phyloP scores from a whole-genome alignment of 2,329 filamentous ascomycete species.

The Alternaria consortialis region DNA sequence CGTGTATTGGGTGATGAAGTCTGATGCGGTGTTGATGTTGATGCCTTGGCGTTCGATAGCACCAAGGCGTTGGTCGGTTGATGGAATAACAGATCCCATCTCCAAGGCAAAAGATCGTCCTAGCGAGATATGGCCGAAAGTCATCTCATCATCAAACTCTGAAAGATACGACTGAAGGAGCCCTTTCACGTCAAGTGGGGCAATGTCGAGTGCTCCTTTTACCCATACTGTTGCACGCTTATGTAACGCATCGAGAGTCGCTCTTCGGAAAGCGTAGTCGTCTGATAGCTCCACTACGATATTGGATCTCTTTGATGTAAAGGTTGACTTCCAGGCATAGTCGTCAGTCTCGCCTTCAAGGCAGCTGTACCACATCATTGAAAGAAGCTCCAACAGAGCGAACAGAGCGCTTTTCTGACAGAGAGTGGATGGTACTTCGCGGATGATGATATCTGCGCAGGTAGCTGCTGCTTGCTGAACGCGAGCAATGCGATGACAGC shows the following conservation, averaged over 20 bases:
- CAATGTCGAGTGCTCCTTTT: conserved; percentile 78
- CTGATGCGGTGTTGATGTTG: conserved; percentile 88
- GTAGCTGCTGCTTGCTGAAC: conserved; percentile 86
- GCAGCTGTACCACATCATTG: conserved; percentile 94
- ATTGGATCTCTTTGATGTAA: conserved; percentile 77
- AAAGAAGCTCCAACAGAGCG: conserved; percentile 88
- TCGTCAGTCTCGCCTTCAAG: conserved; percentile 93
- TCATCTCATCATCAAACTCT: conserved; percentile 89
- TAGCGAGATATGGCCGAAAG: conserved; percentile 89
- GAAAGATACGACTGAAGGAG: conserved; percentile 95
- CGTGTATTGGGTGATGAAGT: conserved; percentile 97
- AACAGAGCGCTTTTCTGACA: conserved; percentile 92
- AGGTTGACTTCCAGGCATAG: conserved; percentile 85
- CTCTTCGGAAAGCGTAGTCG: conserved; percentile 82
- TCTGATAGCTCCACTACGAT: conserved; percentile 93
- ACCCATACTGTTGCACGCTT: conserved; percentile 84
- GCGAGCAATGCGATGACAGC: conserved; percentile 91
- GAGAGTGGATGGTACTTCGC: conserved; percentile 84
- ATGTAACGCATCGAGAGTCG: conserved; percentile 80
- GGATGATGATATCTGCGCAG: conserved; percentile 86
- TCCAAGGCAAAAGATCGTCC: conserved; percentile 94
- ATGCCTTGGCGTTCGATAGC: conserved; percentile 80
- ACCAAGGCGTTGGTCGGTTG: conserved; percentile 81
- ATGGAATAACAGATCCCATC: conserved; percentile 86
- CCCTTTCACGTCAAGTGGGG: conserved; percentile 93